Conservation (phyloP, 495 filamentous ascomycete species). For the Trichodelitschia bisporula region DNA sequence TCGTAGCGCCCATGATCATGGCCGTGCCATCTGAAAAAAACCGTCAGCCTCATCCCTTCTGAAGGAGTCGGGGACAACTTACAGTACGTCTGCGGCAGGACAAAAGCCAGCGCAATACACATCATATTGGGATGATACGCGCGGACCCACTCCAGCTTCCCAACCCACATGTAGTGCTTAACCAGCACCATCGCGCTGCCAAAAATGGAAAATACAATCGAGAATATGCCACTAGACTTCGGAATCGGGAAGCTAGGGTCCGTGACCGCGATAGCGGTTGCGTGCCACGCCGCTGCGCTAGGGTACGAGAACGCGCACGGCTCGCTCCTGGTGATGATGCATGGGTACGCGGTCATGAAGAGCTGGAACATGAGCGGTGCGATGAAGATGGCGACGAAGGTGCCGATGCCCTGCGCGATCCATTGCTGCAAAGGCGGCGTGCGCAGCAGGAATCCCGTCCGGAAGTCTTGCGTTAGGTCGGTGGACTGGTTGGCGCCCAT, state of each 20-base stretch:
- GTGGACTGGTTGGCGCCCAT: conserved; percentile 31
- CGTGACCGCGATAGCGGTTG: conserved; percentile 38
- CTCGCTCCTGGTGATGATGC: conserved; percentile 22
- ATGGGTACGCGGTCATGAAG: conserved; percentile 40
- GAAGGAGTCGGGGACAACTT: too few species aligned
- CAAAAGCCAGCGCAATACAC: conserved; percentile 36
- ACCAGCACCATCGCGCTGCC: conserved; percentile 23
- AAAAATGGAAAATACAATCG: conserved; percentile 27
- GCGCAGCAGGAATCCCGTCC: conserved; percentile 35
- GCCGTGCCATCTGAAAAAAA: conserved; percentile 32
- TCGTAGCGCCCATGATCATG: conserved; percentile 29
- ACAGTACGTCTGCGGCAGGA: conserved; percentile 30
- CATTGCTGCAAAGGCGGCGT: conserved; percentile 38
- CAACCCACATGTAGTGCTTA: conserved; percentile 31
- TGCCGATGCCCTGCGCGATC: conserved; percentile 35
- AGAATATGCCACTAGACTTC: conserved; percentile 26
- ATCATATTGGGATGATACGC: conserved; percentile 42
- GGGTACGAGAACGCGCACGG: conserved; percentile 30
- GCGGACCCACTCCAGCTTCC: conserved; percentile 28
- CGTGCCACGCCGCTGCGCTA: conserved; percentile 39
- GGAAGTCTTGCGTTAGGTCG: conserved; percentile 32
- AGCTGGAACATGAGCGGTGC: conserved; percentile 37
- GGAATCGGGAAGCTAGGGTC: conserved; percentile 32
- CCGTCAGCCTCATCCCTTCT: too few species aligned
- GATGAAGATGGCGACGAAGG: conserved; percentile 34